Evolutionary conservation across 225 moss, liverwort and hornwort species (phyloP), one percentile per base, ranked within the genome.

Genomic region (Pleurozium schreberi): DNA sequence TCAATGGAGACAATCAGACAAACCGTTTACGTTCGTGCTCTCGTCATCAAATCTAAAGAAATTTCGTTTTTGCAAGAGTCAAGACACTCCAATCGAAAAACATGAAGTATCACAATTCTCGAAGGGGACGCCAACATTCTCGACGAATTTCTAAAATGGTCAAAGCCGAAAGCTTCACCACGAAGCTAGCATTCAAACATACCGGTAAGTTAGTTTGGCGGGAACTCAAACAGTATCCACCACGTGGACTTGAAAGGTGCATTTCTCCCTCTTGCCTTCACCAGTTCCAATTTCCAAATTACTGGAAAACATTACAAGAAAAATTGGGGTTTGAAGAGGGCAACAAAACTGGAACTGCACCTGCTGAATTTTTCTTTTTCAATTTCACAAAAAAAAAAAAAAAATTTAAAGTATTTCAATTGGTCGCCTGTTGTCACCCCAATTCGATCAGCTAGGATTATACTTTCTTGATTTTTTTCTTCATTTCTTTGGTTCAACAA

Each of bases 171-270:
- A 90, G 90, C 92, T 92, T 92, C 92, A 81, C 75, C 50, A 28
- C 0, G 87, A 92, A 84, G 90, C 90, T 87, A 84, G 31, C 71
- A 43, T 92, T 92, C 84, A 87, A 92, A 90, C 18, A 20, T 13
- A 50, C 84, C 67, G 64, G 64, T 73, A 79, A 43, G 80, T 87
- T 45, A 71, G 68, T 57, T 52, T 25, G 75, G 90, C 84, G 90
- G 90, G 92, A 90, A 66, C 53, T 60, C 68, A 16, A 58, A 23
- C 38, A 76, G 76, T 21, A 47, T 58, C 25, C 18, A 1, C 26
- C 30, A 68, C 47, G 58, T 91, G 81, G 75, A 66, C 66, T 52
- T 3, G 8, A 40, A 17, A 55, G 55, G 57, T 38, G 25, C 78
- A 78, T 78, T 53, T 77, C 53, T 36, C 52, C 30, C 5, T 76